Evolutionary conservation across 805 yeast species (phyloP).

Genomic region (Candida parachauliodes): DNA sequence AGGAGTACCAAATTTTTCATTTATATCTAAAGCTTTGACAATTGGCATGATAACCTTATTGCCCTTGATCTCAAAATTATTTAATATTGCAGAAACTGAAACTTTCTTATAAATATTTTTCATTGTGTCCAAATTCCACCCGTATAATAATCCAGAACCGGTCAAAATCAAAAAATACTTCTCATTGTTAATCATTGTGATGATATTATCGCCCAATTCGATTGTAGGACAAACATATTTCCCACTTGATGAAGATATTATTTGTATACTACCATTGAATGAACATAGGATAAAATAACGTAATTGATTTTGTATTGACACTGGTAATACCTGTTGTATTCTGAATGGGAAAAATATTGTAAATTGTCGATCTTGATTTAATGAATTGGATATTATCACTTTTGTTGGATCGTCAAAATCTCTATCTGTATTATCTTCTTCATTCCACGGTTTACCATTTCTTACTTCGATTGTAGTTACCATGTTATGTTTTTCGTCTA

Average conservation of each 20-base stretch:
- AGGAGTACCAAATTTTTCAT: conserved; percentile 37
- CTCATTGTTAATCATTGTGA: conserved; percentile 31
- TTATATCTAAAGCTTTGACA: conserved; percentile 28
- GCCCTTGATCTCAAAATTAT: conserved; percentile 20
- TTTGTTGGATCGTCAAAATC: conserved; percentile 47
- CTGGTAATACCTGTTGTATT: conserved; percentile 45
- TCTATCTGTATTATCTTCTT: conserved; percentile 33
- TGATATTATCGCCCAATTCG: conserved; percentile 49
- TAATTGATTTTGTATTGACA: conserved; percentile 28
- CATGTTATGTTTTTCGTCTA: conserved; percentile 12
- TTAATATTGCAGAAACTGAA: conserved; percentile 53
- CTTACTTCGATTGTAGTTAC: conserved; percentile 37
- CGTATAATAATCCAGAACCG: conserved; percentile 45
- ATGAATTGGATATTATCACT: conserved; percentile 42
- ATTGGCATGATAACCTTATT: conserved; percentile 13
- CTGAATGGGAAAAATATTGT: conserved; percentile 44
- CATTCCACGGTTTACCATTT: conserved; percentile 41
- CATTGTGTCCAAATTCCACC: conserved; percentile 44
- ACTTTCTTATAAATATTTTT: conserved; percentile 37
- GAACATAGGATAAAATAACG: conserved; percentile 53
- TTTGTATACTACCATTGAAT: conserved; percentile 52
- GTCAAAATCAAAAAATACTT: conserved; percentile 43
- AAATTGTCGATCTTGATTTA: conserved; percentile 20
- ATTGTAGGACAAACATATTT: conserved; percentile 43
- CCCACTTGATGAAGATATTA: conserved; percentile 44